These are phyloP conservation scores for Solanum stenotomum DNA, from an alignment of 257 asterid species.

Conservation along the genomic window DNA sequence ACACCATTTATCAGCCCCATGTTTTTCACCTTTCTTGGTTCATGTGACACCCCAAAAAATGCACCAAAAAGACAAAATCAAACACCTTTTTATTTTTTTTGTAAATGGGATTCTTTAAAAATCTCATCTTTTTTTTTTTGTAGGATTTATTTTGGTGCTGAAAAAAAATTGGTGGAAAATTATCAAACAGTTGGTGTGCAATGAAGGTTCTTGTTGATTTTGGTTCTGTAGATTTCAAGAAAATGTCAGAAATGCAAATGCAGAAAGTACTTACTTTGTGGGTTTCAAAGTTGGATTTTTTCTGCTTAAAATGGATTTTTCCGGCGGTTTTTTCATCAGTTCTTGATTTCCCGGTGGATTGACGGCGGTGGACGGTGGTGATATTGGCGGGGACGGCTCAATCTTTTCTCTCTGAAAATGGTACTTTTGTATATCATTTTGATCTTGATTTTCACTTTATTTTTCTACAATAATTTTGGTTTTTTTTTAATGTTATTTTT, in stretches of 20 bases:
- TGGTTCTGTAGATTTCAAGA: not conserved
- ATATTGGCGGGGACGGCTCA: slow-evolving; percentile 63
- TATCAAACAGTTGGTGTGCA: not conserved
- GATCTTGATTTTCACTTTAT: not conserved
- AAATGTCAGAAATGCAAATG: not conserved
- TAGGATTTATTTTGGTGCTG: not conserved
- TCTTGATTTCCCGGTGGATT: not conserved
- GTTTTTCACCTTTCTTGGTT: not conserved
- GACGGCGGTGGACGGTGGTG: slow-evolving; percentile 12
- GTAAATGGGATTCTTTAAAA: not conserved
- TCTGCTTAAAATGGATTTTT: not conserved
- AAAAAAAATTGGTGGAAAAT: not conserved
- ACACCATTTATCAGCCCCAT: not conserved
- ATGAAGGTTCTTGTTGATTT: not conserved
- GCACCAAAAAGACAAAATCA: not conserved
- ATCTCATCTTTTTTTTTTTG: not conserved
- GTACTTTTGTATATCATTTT: slow-evolving; percentile 1
- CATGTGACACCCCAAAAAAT: not conserved
- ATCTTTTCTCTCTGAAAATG: slow-evolving; percentile 23
- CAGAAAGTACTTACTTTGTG: not conserved
- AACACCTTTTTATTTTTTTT: not conserved
- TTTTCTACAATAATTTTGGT: not conserved
- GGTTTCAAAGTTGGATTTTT: not conserved
- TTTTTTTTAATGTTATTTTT: not conserved
- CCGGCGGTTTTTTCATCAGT: not conserved